These are phyloP conservation scores for Phytopythium aichiense DNA, from an alignment of 352 stramenopile genomes.

Conservation along the genomic window DNA sequence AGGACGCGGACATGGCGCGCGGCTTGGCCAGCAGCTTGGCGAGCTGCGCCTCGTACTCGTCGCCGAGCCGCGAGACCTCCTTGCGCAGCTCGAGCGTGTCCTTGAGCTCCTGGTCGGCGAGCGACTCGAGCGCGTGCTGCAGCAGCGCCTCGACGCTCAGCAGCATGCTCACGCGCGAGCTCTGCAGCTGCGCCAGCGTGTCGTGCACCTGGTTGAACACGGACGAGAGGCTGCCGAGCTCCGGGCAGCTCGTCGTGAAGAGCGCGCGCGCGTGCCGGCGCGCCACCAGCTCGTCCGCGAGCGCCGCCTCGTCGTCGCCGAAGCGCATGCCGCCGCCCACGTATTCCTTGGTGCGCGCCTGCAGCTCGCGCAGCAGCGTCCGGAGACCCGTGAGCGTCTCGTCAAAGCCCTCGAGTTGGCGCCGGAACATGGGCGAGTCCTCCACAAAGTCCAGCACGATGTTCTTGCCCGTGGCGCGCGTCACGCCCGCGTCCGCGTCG, in stretches of 20 bases:
- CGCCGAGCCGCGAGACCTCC: slow-evolving; percentile 56
- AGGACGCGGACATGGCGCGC: neutral
- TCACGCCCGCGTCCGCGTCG: slow-evolving; percentile 10
- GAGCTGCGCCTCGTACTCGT: slow-evolving; percentile 80
- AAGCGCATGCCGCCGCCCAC: slow-evolving; percentile 55
- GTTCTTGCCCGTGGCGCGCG: slow-evolving; percentile 53
- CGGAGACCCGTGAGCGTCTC: slow-evolving; percentile 66
- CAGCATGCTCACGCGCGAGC: slow-evolving; percentile 80
- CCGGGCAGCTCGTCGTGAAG: slow-evolving; percentile 78
- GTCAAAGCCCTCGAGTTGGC: slow-evolving; percentile 76
- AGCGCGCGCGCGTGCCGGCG: slow-evolving; percentile 78
- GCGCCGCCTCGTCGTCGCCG: slow-evolving; percentile 61
- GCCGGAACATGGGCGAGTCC: slow-evolving; percentile 84
- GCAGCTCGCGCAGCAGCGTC: slow-evolving; percentile 63
- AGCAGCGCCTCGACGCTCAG: slow-evolving; percentile 77
- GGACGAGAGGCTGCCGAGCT: slow-evolving; percentile 67
- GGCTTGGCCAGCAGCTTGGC: slow-evolving; percentile 79
- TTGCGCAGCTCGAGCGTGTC: slow-evolving; percentile 64
- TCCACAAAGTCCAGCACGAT: slow-evolving; percentile 84
- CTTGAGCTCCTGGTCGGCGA: slow-evolving; percentile 70
- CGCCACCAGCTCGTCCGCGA: slow-evolving; percentile 70
- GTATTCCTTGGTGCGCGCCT: slow-evolving; percentile 75
- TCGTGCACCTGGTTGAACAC: slow-evolving; percentile 84
- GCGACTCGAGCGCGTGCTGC: slow-evolving; percentile 55
- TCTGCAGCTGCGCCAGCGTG: slow-evolving; percentile 75